phyloP scores from a whole-genome alignment of 345 rosid genomes.

The Abelmoschus esculentus region DNA sequence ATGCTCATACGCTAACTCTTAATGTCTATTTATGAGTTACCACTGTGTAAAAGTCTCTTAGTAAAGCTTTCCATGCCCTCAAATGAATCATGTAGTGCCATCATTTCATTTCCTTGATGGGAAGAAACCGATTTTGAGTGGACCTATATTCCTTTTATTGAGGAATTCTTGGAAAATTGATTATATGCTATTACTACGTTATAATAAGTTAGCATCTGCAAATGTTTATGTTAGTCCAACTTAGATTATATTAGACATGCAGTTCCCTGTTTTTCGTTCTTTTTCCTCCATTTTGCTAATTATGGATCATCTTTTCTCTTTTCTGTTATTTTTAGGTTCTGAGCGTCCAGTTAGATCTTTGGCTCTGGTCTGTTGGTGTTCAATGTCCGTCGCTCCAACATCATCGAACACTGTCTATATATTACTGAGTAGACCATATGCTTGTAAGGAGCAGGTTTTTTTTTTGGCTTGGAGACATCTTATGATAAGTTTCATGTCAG shows the following conservation, averaged over 20 bases:
- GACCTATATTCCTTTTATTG: background rate
- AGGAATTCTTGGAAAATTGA: background rate
- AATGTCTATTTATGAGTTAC: background rate
- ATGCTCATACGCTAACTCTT: background rate
- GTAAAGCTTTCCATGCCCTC: background rate
- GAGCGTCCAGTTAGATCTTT: slow-evolving; percentile 72
- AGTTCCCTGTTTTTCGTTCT: background rate
- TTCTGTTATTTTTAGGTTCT: slow-evolving; percentile 40
- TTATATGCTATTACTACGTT: background rate
- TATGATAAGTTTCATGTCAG: slow-evolving; percentile 1
- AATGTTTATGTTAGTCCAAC: background rate
- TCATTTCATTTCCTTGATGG: background rate
- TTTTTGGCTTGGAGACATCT: background rate
- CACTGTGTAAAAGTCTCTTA: background rate
- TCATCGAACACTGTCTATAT: slow-evolving; percentile 63
- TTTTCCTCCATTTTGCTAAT: background rate
- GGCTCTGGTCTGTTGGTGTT: slow-evolving; percentile 76
- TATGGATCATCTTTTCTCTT: slow-evolving; percentile 13
- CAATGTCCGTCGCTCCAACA: slow-evolving; percentile 45
- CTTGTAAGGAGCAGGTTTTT: background rate
- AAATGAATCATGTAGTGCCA: background rate
- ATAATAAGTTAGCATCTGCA: background rate
- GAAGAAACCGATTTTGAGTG: background rate
- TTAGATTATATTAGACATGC: background rate
- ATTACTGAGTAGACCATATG: slow-evolving; percentile 32